Percentiles rank a stretch among this genome's conserved stretches.
phyloP scores from a whole-genome alignment of 805 yeast genomes.

The Lipomyces yamanashiensis region DNA sequence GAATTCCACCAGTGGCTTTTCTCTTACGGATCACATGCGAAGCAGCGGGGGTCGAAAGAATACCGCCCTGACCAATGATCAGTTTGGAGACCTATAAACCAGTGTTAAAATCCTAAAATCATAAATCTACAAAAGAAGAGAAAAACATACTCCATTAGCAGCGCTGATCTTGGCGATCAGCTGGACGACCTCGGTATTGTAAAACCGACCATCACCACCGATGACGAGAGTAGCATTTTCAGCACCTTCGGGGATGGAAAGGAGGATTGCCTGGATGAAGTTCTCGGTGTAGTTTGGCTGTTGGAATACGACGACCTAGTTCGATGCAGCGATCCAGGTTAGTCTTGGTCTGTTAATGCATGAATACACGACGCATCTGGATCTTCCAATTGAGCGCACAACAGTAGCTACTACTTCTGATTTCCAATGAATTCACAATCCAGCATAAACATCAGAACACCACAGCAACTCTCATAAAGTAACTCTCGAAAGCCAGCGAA shows the following conservation, averaged over 20 bases:
- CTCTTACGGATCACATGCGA: conserved; percentile 85
- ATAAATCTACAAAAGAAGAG: not conserved
- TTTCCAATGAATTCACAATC: too few relatives aligned
- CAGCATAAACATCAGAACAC: too few relatives aligned
- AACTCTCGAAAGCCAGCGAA: too few relatives aligned
- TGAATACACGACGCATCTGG: too few relatives aligned
- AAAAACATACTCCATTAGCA: conserved; percentile 74
- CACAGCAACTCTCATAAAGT: too few relatives aligned
- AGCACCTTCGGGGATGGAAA: conserved; percentile 89
- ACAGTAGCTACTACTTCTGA: too few relatives aligned
- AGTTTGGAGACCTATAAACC: conserved; percentile 51
- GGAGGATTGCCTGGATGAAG: conserved; percentile 84
- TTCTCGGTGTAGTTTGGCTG: conserved; percentile 85
- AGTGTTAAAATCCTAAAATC: not conserved
- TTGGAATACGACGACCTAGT: conserved; percentile 72
- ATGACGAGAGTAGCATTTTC: conserved; percentile 76
- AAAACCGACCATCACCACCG: conserved; percentile 97
- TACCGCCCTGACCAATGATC: conserved; percentile 85
- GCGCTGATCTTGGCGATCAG: conserved; percentile 82
- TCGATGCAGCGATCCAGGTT: not conserved
- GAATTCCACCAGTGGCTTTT: conserved; percentile 85
- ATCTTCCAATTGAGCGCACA: too few relatives aligned
- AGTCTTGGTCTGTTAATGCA: not conserved
- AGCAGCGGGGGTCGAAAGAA: conserved; percentile 94
- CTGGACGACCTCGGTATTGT: conserved; percentile 80